A percentile compares a stretch with the other conserved stretches of the same genome.
These are phyloP conservation scores for Clohesyomyces aquaticus DNA, from an alignment of 495 filamentous ascomycete genomes.

Conservation along the genomic window DNA sequence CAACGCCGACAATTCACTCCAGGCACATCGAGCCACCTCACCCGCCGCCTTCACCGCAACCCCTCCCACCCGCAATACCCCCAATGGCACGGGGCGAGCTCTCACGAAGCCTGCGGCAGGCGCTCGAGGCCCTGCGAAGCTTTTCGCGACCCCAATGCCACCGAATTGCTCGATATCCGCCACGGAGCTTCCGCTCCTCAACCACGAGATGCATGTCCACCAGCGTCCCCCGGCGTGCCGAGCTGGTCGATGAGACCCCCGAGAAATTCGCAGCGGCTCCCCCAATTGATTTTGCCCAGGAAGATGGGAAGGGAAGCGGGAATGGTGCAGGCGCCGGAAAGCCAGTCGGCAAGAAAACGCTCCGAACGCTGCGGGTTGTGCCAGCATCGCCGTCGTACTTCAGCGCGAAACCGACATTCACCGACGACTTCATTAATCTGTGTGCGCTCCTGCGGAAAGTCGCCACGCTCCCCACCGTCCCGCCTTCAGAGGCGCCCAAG, in stretches of 20 bases:
- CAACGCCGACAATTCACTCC: too few relatives aligned
- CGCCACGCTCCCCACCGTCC: conserved; percentile 68
- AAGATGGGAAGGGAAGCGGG: background rate
- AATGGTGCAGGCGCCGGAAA: too few relatives aligned
- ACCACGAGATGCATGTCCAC: conserved; percentile 31
- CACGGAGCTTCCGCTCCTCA: conserved; percentile 9
- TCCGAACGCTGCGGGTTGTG: conserved; percentile 65
- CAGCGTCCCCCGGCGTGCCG: conserved; percentile 17
- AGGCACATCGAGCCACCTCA: too few relatives aligned
- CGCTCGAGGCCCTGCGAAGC: conserved; percentile 17
- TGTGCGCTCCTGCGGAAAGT: conserved; percentile 71
- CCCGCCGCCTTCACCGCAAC: background rate
- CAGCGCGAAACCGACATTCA: conserved; percentile 80
- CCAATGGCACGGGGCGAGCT: conserved; percentile 27
- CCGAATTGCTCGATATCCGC: conserved; percentile 14
- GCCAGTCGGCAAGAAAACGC: conserved; percentile 49
- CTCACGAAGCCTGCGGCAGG: conserved; percentile 19
- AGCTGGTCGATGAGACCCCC: conserved; percentile 18
- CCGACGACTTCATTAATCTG: conserved; percentile 77
- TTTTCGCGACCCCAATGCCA: conserved; percentile 25
- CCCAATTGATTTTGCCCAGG: conserved; percentile 29
- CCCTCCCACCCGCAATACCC: background rate
- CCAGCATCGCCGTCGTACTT: conserved; percentile 93
- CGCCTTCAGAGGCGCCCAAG: conserved; percentile 66
- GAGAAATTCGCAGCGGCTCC: conserved; percentile 33